A percentile compares a stretch with the other conserved stretches of the same genome.
Evolutionary conservation across 1,284 basidiomycete genomes (phyloP).

Genomic region (Irpex sp.): DNA sequence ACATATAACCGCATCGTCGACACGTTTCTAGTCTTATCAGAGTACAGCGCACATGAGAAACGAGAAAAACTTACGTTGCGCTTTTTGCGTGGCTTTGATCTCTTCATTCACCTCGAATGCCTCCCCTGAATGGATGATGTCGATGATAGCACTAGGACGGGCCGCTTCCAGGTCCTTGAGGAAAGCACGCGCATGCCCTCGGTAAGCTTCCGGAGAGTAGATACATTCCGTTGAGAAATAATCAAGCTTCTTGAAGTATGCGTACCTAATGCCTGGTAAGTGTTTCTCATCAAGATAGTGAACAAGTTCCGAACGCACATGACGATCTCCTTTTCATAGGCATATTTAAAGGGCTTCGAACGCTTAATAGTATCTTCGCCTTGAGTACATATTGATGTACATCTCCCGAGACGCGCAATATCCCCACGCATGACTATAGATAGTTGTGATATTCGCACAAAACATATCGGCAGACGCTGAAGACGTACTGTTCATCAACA

Average conservation of each 20-base stretch:
- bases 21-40: constrained; percentile 68
- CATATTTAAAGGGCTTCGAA: constrained; percentile 98
- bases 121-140: constrained; percentile 97
- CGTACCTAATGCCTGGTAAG: constrained; percentile 62
- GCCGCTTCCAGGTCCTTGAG: constrained; percentile 95
- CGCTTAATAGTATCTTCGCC: constrained; percentile 94
- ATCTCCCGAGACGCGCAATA: constrained; percentile 90
- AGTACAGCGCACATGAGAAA: background rate
- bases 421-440: constrained; percentile 91
- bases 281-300: background rate
- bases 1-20: constrained; percentile 88
- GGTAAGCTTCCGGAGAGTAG: constrained; percentile 97
- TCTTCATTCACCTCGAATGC: constrained; percentile 80
- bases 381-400: constrained; percentile 91
- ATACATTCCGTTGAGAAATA: constrained; percentile 99
- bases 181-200: constrained; percentile 92
- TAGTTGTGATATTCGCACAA: constrained; percentile 15
- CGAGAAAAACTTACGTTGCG: constrained; percentile 53
- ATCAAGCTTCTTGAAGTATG: constrained; percentile 97
- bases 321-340: constrained; percentile 99
- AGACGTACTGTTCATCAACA: constrained; percentile 95
- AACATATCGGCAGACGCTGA: background rate
- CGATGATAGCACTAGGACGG: constrained; percentile 92
- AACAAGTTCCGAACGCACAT: constrained; percentile 58
- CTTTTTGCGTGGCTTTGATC: constrained; percentile 73